Evolutionary conservation across 495 filamentous ascomycete species (phyloP).

Genomic region (Hypoxylon trugodes): DNA sequence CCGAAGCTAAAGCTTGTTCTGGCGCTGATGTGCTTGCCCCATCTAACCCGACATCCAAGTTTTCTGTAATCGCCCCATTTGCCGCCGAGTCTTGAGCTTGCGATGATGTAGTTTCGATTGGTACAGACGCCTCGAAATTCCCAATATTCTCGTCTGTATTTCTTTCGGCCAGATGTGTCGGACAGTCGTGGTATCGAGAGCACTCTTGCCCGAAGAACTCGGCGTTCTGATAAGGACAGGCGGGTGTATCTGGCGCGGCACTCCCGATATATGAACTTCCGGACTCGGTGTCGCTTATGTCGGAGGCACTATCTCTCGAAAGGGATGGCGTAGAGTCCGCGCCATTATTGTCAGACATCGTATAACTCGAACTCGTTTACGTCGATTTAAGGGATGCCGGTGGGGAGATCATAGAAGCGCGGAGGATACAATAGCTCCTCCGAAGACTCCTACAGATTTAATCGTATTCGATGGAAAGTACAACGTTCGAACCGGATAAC

Average conservation of each 20-base stretch:
- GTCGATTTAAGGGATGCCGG: conserved; percentile 1
- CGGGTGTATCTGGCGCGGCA: conserved; percentile 6
- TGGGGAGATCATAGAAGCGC: conserved; percentile 19
- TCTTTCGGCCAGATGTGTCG: conserved; percentile 48
- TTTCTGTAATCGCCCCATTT: not conserved
- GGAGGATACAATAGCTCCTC: not conserved
- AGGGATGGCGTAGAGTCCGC: not conserved
- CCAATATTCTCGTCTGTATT: conserved; percentile 1
- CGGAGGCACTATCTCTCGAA: not conserved
- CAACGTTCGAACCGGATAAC: not conserved
- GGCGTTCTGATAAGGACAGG: conserved; percentile 47
- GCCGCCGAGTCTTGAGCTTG: not conserved
- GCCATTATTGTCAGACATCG: conserved; percentile 21
- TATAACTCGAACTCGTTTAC: conserved; percentile 19
- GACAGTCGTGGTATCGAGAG: conserved; percentile 55
- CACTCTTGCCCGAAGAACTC: conserved; percentile 52
- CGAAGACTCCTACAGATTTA: not conserved
- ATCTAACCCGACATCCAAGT: not conserved
- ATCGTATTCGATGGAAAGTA: not conserved
- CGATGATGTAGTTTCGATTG: not conserved
- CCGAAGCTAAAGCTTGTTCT: not conserved
- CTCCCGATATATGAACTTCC: conserved; percentile 20
- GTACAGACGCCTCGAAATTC: not conserved
- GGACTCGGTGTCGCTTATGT: conserved; percentile 23
- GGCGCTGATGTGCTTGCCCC: not conserved